Percentiles rank a stretch among this genome's conserved stretches.
Conservation (phyloP, 257 asterid genomes). For the Cruciata laevipes region DNA sequence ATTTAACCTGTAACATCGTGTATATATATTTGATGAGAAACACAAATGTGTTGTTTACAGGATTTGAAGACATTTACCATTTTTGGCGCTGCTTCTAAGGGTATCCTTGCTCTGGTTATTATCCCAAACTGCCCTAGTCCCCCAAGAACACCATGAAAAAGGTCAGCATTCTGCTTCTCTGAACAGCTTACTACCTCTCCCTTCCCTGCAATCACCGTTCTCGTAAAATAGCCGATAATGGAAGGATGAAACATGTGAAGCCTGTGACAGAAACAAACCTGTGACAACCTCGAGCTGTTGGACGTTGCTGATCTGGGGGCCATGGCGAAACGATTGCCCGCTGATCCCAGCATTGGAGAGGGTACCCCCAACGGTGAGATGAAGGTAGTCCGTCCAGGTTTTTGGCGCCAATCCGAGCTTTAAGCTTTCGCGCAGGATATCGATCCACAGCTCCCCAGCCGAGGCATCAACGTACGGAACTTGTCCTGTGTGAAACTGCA, state of each 20-base stretch:
- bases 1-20: conserved; percentile 56
- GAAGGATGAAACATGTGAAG: too few relatives aligned
- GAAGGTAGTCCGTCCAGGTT: conserved; percentile 92
- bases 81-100: conserved; percentile 80
- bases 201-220: conserved; percentile 49
- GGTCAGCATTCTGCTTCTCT: conserved; percentile 71
- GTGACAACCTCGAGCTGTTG: conserved; percentile 83
- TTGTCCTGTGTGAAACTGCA: conserved; percentile 37
- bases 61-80: conserved; percentile 35
- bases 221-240: neutral
- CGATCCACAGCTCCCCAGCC: conserved; percentile 88
- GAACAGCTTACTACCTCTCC: conserved; percentile 77
- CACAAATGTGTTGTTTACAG: neutral
- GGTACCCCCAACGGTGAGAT: conserved; percentile 86
- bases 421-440: conserved; percentile 56
- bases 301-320: conserved; percentile 93
- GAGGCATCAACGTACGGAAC: conserved; percentile 60
- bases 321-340: conserved; percentile 88
- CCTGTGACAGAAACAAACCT: conserved; percentile 46
- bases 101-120: conserved; percentile 76
- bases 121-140: conserved; percentile 96
- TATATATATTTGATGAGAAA: neutral
- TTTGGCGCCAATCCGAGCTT: conserved; percentile 71
- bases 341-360: conserved; percentile 89
- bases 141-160: conserved; percentile 77